Evolutionary conservation across 352 stramenopile genomes (phyloP).

Genomic region (Albugo candida): DNA sequence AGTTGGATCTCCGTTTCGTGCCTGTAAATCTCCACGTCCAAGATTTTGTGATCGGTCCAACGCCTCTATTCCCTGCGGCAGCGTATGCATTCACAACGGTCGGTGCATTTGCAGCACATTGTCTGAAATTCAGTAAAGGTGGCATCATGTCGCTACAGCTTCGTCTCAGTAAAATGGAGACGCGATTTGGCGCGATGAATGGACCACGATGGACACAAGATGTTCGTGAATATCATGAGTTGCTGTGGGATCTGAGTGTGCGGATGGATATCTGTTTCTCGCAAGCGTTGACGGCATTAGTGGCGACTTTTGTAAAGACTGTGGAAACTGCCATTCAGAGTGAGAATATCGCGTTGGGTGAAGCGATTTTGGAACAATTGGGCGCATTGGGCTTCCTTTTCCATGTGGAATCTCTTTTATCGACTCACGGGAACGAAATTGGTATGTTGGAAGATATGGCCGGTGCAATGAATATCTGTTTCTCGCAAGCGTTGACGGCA

Average conservation of each 20-base stretch:
- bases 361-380: conserved; percentile 5
- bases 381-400: conserved; percentile 34
- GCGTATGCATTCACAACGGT: conserved; percentile 78
- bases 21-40: conserved; percentile 72
- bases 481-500: conserved; percentile 8
- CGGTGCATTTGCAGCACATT: conserved; percentile 63
- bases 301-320: conserved; percentile 7
- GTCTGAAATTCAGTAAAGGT: conserved; percentile 80
- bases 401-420: conserved; percentile 68
- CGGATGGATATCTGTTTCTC: conserved; percentile 10
- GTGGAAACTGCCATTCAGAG: conserved; percentile 4
- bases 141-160: conserved; percentile 55
- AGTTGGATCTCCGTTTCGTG: conserved; percentile 41
- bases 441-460: conserved; percentile 81
- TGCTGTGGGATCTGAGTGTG: conserved; percentile 7
- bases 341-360: conserved; percentile 1
- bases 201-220: conserved; percentile 7
- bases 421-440: conserved; percentile 71
- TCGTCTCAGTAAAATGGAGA: conserved; percentile 25
- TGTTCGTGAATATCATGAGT: conserved; percentile 4
- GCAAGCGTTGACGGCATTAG: conserved; percentile 7
- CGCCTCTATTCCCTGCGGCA: conserved; percentile 10
- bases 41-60: conserved; percentile 35
- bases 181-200: neutral
- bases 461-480: conserved; percentile 16